These are phyloP conservation scores for Claviceps monticola DNA, from an alignment of 2,329 filamentous ascomycete genomes.

Conservation along the genomic window DNA sequence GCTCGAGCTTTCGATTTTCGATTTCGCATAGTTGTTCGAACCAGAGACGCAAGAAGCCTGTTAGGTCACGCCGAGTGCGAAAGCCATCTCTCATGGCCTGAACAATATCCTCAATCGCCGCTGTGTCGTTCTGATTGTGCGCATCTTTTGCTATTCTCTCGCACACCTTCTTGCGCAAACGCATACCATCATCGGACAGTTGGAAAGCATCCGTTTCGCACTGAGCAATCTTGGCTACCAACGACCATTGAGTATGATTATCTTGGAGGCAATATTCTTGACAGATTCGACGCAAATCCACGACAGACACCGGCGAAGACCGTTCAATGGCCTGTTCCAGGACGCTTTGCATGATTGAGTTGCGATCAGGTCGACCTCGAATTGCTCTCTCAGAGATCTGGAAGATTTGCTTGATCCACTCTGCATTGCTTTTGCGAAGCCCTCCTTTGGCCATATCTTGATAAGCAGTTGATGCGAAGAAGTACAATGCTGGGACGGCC, in stretches of 20 bases:
- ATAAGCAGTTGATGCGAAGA: slow-evolving; percentile 21
- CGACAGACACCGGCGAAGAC: slow-evolving; percentile 22
- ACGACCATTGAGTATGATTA: slow-evolving; percentile 25
- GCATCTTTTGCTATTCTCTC: slow-evolving; percentile 16
- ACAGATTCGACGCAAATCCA: slow-evolving; percentile 29
- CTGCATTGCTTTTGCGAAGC: slow-evolving; percentile 20
- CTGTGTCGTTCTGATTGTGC: slow-evolving; percentile 9
- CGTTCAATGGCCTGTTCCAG: slow-evolving; percentile 16
- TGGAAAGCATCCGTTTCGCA: slow-evolving; percentile 36
- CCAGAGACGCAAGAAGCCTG: slow-evolving; percentile 34
- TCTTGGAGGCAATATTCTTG: slow-evolving; percentile 25
- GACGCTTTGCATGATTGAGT: slow-evolving; percentile 17
- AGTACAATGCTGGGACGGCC: slow-evolving; percentile 31
- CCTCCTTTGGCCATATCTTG: slow-evolving; percentile 13
- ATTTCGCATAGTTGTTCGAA: slow-evolving; percentile 25
- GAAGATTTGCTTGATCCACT: slow-evolving; percentile 25
- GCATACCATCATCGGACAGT: slow-evolving; percentile 23
- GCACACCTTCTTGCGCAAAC: slow-evolving; percentile 27
- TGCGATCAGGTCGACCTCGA: slow-evolving; percentile 11
- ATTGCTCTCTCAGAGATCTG: slow-evolving; percentile 17
- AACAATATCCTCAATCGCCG: slow-evolving; percentile 22
- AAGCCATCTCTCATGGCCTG: slow-evolving; percentile 30
- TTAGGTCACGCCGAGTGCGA: slow-evolving; percentile 28
- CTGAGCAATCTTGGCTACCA: slow-evolving; percentile 26
- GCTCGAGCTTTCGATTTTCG: slow-evolving; percentile 15